Conservation (phyloP, 805 yeast genomes). For the Blastobotrys terrestris region DNA sequence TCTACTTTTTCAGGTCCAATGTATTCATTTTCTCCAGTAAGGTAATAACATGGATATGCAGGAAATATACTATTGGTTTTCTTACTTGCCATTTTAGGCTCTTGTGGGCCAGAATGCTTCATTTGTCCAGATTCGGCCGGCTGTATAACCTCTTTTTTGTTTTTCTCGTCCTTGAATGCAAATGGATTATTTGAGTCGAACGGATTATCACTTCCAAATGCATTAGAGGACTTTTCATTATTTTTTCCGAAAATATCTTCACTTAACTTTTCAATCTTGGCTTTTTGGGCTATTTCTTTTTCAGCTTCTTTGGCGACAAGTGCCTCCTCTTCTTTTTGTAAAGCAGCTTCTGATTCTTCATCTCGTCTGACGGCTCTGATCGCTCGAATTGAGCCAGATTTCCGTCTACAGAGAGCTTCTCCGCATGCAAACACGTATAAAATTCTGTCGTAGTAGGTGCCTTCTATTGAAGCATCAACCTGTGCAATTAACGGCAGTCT, state of each 20-base stretch:
- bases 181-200: slow-evolving; percentile 10
- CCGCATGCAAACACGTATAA: slow-evolving; percentile 75
- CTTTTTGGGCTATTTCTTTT: slow-evolving; percentile 6
- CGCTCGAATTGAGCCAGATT: slow-evolving; percentile 65
- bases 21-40: slow-evolving; percentile 66
- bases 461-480: slow-evolving; percentile 61
- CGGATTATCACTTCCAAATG: slow-evolving; percentile 14
- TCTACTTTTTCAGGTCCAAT: slow-evolving; percentile 43
- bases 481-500: slow-evolving; percentile 67
- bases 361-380: slow-evolving; percentile 70
- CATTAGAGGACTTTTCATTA: slow-evolving; percentile 9
- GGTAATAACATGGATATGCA: slow-evolving; percentile 51
- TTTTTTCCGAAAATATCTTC: slow-evolving; percentile 7
- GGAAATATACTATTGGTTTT: slow-evolving; percentile 7
- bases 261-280: slow-evolving; percentile 13
- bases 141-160: slow-evolving; percentile 1
- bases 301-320: slow-evolving; percentile 8
- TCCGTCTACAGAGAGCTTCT: slow-evolving; percentile 56
- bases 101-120: background rate
- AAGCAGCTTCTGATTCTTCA: slow-evolving; percentile 39
- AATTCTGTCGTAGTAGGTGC: slow-evolving; percentile 68
- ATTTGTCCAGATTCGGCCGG: background rate
- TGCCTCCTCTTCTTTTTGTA: slow-evolving; percentile 34
- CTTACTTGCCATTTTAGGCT: slow-evolving; percentile 1
- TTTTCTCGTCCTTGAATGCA: slow-evolving; percentile 5